These are phyloP conservation scores for Helotiales sp. DNA, from an alignment of 2,329 filamentous ascomycete genomes.

Conservation along the genomic window DNA sequence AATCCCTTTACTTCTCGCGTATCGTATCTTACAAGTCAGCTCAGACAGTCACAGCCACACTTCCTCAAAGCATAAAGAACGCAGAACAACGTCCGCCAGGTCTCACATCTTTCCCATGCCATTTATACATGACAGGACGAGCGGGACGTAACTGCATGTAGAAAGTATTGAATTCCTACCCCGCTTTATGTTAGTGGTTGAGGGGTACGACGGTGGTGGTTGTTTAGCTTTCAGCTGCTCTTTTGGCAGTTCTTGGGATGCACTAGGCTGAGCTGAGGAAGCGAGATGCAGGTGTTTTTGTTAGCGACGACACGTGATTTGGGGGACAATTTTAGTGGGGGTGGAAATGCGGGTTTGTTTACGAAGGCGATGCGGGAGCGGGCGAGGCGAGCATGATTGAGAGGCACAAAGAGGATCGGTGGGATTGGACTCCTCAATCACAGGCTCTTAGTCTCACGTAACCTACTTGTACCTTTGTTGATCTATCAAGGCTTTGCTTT, in stretches of 20 bases:
- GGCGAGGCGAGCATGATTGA: neutral
- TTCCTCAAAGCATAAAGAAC: no score
- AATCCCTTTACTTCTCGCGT: no score
- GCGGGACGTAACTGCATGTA: neutral
- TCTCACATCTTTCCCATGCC: neutral
- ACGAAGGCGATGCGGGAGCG: neutral
- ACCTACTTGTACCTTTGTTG: neutral
- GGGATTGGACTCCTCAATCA: neutral
- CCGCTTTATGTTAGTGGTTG: neutral
- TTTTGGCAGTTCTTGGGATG: neutral
- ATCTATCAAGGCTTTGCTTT: neutral
- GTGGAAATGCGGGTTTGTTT: neutral
- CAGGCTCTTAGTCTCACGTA: neutral
- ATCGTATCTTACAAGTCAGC: no score
- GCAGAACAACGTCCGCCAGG: no score
- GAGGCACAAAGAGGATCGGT: neutral
- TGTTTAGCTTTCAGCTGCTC: conserved; percentile 4
- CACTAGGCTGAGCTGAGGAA: neutral
- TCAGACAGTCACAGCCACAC: no score
- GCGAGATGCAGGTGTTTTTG: neutral
- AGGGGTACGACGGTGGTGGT: neutral
- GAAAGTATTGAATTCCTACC: neutral
- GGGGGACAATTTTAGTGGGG: neutral
- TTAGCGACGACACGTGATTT: neutral
- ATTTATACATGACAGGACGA: conserved; percentile 4